A percentile compares a stretch with the other conserved stretches of the same genome.
Evolutionary conservation across 2,329 filamentous ascomycete species (phyloP).

Genomic region (Nemania serpens): DNA sequence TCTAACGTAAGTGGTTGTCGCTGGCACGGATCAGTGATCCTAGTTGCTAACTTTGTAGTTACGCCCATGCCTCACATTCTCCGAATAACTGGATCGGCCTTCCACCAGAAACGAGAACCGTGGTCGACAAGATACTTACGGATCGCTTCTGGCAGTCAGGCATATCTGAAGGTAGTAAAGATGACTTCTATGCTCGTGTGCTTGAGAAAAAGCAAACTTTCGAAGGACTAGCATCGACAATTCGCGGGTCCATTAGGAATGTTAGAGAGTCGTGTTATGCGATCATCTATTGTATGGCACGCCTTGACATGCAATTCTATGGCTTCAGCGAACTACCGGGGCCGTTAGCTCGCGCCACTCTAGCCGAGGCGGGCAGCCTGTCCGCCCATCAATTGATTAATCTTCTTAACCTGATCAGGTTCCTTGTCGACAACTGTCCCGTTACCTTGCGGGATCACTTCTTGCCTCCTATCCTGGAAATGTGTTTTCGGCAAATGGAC

Average conservation of each 20-base stretch:
- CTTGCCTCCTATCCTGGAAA: constrained; percentile 79
- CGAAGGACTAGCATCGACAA: constrained; percentile 91
- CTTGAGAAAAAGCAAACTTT: constrained; percentile 86
- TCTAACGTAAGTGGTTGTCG: constrained; percentile 60
- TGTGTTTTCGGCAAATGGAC: constrained; percentile 85
- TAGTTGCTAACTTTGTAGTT: constrained; percentile 50
- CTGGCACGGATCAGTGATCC: constrained; percentile 16
- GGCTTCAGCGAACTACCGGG: constrained; percentile 82
- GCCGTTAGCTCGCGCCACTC: constrained; percentile 82
- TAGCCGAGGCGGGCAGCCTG: constrained; percentile 78
- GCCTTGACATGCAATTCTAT: constrained; percentile 86
- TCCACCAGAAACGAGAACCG: constrained; percentile 72
- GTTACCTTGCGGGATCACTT: constrained; percentile 77
- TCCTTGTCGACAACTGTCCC: constrained; percentile 91
- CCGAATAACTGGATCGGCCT: constrained; percentile 80
- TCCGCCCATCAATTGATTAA: constrained; percentile 94
- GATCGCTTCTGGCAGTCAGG: constrained; percentile 98
- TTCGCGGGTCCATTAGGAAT: constrained; percentile 84
- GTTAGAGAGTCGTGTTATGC: constrained; percentile 94
- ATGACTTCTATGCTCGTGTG: constrained; percentile 94
- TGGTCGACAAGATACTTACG: constrained; percentile 83
- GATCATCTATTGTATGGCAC: constrained; percentile 90
- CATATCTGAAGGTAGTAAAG: constrained; percentile 92
- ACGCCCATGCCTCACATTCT: constrained; percentile 91
- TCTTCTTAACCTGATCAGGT: constrained; percentile 85